These are phyloP conservation scores for Litchi chinensis DNA, from an alignment of 345 rosid genomes.

Conservation along the genomic window DNA sequence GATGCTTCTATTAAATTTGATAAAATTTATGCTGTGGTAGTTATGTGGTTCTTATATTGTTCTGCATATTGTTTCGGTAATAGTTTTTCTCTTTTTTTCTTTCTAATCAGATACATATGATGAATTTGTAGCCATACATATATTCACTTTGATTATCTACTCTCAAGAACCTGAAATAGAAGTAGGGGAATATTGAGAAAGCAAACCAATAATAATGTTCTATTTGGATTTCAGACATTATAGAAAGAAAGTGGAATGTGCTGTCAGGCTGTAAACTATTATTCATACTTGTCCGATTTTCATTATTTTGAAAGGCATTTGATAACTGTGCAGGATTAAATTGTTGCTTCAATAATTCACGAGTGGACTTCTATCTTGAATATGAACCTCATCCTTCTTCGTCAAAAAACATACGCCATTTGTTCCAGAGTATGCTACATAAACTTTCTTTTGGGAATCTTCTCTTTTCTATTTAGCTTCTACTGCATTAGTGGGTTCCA, in stretches of 20 bases:
- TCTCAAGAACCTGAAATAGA: neutral
- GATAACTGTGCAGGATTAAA: conserved; percentile 61
- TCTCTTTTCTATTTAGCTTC: neutral
- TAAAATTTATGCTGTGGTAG: neutral
- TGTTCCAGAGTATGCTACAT: conserved; percentile 73
- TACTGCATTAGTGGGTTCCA: neutral
- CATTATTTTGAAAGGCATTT: neutral
- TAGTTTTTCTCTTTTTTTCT: neutral
- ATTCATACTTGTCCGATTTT: neutral
- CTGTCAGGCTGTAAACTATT: neutral
- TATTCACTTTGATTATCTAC: neutral
- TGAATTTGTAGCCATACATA: neutral
- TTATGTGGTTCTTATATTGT: neutral
- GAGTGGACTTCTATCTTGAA: conserved; percentile 62
- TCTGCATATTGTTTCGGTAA: neutral
- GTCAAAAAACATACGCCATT: conserved; percentile 81
- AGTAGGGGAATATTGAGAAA: neutral
- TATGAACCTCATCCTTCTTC: conserved; percentile 96
- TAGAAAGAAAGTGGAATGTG: conserved; percentile 6
- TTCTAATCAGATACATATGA: neutral
- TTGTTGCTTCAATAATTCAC: conserved; percentile 78
- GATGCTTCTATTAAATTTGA: neutral
- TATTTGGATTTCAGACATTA: neutral
- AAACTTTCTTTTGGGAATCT: conserved; percentile 4
- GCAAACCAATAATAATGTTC: neutral